Evolutionary conservation across 331 rosid genomes (phyloP).

Genomic region (Malus hybrid): DNA sequence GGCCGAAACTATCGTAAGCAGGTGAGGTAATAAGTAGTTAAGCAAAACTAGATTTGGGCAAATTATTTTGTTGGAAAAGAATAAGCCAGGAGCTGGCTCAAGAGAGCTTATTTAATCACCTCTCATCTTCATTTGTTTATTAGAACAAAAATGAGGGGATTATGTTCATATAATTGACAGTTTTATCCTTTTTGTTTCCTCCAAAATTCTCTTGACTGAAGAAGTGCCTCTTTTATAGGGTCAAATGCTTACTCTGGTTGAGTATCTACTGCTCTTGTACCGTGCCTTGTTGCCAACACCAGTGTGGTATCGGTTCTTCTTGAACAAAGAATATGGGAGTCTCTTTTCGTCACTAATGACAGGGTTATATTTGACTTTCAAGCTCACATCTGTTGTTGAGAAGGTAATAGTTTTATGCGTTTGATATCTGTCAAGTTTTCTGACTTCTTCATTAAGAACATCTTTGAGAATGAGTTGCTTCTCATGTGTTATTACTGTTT

Average conservation of each 20-base stretch:
- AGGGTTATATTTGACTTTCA: conserved; percentile 88
- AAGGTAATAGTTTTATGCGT: conserved; percentile 41
- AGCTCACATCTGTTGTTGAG: conserved; percentile 93
- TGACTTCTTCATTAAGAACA: neutral
- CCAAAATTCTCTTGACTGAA: conserved; percentile 15
- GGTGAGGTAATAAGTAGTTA: conserved; percentile 42
- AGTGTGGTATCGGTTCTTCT: conserved; percentile 95
- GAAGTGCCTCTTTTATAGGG: conserved; percentile 47
- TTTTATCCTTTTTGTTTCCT: neutral
- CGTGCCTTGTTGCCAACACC: conserved; percentile 96
- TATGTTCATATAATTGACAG: neutral
- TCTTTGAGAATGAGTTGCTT: conserved; percentile 9
- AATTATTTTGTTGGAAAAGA: neutral
- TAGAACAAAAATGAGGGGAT: neutral
- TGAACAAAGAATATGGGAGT: conserved; percentile 97
- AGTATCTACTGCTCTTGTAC: conserved; percentile 78
- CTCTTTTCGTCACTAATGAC: conserved; percentile 92
- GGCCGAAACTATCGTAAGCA: conserved; percentile 91
- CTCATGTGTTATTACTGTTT: neutral
- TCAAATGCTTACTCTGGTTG: conserved; percentile 87
- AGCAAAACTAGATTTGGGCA: neutral
- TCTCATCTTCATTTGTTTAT: neutral
- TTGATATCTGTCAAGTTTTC: neutral
- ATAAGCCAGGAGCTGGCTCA: conserved; percentile 1
- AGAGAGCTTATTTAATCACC: neutral